Conservation (phyloP, 140 eudicot genomes). For the Ambrosia hybrid region DNA sequence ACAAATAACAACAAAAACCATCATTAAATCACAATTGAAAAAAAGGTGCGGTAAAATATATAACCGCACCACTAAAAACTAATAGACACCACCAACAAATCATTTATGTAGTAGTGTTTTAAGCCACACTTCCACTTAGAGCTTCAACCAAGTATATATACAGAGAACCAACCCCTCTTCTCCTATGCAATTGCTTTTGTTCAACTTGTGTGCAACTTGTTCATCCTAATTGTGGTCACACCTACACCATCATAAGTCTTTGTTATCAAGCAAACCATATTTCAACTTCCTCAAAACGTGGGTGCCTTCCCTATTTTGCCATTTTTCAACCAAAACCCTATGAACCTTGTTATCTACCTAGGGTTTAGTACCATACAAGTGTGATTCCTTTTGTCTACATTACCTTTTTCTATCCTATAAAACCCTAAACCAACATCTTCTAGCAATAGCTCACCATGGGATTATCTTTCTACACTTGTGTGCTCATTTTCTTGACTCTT, state of each 20-base stretch:
- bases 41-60: no score
- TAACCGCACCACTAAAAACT: no score
- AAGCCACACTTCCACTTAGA: slow-evolving; percentile 40
- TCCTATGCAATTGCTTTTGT: slow-evolving; percentile 6
- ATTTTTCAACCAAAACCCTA: slow-evolving; percentile 36
- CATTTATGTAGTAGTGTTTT: no score
- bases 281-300: slow-evolving; percentile 53
- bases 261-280: slow-evolving; percentile 27
- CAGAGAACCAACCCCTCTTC: slow-evolving; percentile 19
- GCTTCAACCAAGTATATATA: slow-evolving; percentile 24
- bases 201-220: slow-evolving; percentile 32
- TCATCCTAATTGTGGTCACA: slow-evolving; percentile 60
- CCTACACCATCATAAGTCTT: slow-evolving; percentile 33
- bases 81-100: no score
- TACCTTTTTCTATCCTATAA: slow-evolving; percentile 37
- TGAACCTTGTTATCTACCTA: slow-evolving; percentile 14
- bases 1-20: no score
- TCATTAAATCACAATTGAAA: no score
- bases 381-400: slow-evolving; percentile 39
- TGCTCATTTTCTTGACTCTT: slow-evolving; percentile 35
- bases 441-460: slow-evolving; percentile 44
- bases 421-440: slow-evolving; percentile 28
- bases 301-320: slow-evolving; percentile 28
- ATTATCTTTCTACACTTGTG: slow-evolving; percentile 22
- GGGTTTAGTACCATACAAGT: slow-evolving; percentile 21